Percentiles rank a stretch among this genome's conserved stretches.
These are phyloP conservation scores for Epichloe hybrida DNA, from an alignment of 2,329 filamentous ascomycete species.

Conservation along the genomic window DNA sequence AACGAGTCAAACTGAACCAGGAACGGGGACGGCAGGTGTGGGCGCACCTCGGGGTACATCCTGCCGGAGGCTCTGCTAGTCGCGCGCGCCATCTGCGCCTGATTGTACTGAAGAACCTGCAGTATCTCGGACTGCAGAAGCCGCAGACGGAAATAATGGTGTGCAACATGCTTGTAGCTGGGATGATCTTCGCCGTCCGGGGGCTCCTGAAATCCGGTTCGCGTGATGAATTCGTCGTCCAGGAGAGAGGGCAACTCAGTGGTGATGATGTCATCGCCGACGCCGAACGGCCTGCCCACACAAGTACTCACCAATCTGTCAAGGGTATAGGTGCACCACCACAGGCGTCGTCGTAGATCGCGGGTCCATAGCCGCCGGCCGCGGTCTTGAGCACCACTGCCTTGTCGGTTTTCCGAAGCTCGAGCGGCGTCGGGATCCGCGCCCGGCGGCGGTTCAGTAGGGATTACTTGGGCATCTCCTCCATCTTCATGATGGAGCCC, in stretches of 20 bases:
- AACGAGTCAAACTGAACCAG: slow-evolving; percentile 74
- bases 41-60: slow-evolving; percentile 61
- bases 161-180: slow-evolving; percentile 80
- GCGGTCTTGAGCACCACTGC: slow-evolving; percentile 32
- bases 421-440: slow-evolving; percentile 18
- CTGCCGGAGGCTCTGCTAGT: slow-evolving; percentile 49
- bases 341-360: slow-evolving; percentile 73
- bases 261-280: slow-evolving; percentile 92
- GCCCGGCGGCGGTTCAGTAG: slow-evolving; percentile 27
- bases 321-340: slow-evolving; percentile 95
- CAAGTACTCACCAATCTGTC: slow-evolving; percentile 92
- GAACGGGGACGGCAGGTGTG: slow-evolving; percentile 71
- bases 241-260: slow-evolving; percentile 85
- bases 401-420: slow-evolving; percentile 7
- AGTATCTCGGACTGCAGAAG: slow-evolving; percentile 89
- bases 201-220: slow-evolving; percentile 55
- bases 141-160: slow-evolving; percentile 84
- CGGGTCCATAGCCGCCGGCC: slow-evolving; percentile 69
- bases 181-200: slow-evolving; percentile 44
- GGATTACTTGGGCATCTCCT: slow-evolving; percentile 45
- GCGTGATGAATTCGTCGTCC: slow-evolving; percentile 80
- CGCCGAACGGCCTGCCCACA: slow-evolving; percentile 83
- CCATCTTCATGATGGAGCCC: slow-evolving; percentile 90
- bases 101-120: slow-evolving; percentile 84
- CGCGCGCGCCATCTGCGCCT: slow-evolving; percentile 64